Base-by-base conservation (phyloP, 306 rosid species). In the Vigna trinervia region DNA sequence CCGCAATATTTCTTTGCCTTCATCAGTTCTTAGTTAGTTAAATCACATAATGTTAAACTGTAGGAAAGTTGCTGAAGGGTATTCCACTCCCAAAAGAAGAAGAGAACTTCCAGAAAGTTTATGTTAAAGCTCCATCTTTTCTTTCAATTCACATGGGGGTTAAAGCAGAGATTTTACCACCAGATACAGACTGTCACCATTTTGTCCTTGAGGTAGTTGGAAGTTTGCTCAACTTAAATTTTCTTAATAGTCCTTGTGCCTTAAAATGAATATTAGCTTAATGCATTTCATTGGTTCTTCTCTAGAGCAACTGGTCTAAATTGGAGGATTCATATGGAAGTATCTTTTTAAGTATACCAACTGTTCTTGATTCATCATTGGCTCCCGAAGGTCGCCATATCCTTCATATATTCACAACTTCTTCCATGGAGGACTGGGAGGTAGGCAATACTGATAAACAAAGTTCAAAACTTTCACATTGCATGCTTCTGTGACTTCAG, bases 141-240 rank as follows among this genome's bases (percentile, higher is more conserved):
- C 96, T 92, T 71, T 95, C 97, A 74, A 92, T 95, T 79, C 99
- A 95, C 87, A 89, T 95, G 97, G 98, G 97, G 81, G 93, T 92
- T 64, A 92, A 89, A 86, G 95, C 97, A 9, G 97, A 92, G 81
- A 87, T 92, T 85, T 79, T 95, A 71, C 98, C 98, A 32, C 88
- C 86, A 17, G 97, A 95, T 78, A 90, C 98, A 5, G 97, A 95
- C 79, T 92, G 97, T 82, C 99, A 92, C 83, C 99, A 92, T 88
- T 95, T 95, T 85, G 83, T 95, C 64, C 97, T 95, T 54, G 99
- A 95, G 96, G 99, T 92, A 75, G 47, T 83, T 79, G 34, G 62
- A 65, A 75, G 43, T 72, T 79, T 83, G 56, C 46, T 50, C 69
- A 38, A 58, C 76, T 78, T 74, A 48, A 28, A 73, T 69, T 65